Conservation (phyloP, 805 yeast species). For the Sporopachydermia lactativora region DNA sequence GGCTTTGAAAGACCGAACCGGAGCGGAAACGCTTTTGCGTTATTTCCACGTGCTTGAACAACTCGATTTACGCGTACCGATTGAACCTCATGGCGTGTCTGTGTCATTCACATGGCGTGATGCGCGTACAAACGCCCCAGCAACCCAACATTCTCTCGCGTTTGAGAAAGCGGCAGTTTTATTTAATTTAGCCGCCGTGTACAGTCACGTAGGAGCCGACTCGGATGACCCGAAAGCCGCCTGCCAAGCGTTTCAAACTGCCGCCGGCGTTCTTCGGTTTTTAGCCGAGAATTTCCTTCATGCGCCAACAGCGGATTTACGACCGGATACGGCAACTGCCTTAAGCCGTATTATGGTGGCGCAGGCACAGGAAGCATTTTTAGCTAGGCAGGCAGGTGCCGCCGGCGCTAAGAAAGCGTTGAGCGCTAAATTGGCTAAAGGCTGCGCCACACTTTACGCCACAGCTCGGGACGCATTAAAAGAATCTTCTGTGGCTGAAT, state of each 20-base stretch:
- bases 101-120: conserved; percentile 71
- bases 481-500: conserved; percentile 22
- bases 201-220: conserved; percentile 31
- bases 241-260: conserved; percentile 47
- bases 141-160: conserved; percentile 66
- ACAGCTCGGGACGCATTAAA: conserved; percentile 33
- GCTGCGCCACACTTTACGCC: conserved; percentile 42
- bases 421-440: conserved; percentile 59
- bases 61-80: conserved; percentile 63
- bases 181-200: conserved; percentile 60
- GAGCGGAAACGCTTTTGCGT: conserved; percentile 41
- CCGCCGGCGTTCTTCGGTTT: conserved; percentile 66
- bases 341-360: conserved; percentile 58
- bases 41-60: conserved; percentile 78
- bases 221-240: conserved; percentile 39
- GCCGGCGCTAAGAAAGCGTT: conserved; percentile 41
- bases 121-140: conserved; percentile 36
- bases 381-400: conserved; percentile 38
- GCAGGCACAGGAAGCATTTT: conserved; percentile 80
- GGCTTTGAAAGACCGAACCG: conserved; percentile 25
- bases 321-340: conserved; percentile 52
- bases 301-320: conserved; percentile 73
- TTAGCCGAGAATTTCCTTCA: conserved; percentile 72
- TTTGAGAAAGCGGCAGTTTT: conserved; percentile 81
- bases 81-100: conserved; percentile 37